Conservation (phyloP, 345 rosid genomes). For the Adansonia digitata region DNA sequence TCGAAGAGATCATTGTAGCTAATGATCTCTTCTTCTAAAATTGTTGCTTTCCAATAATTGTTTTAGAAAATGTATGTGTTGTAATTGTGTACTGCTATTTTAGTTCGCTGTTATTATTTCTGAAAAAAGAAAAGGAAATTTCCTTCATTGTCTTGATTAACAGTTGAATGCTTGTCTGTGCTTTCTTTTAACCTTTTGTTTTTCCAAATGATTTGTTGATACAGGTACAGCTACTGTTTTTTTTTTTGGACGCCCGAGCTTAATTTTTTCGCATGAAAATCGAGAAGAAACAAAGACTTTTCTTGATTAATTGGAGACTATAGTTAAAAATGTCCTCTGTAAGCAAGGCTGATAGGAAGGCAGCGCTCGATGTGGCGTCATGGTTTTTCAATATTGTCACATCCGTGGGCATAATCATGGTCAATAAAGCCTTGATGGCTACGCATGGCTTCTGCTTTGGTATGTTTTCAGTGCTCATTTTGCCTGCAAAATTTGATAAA, state of each 20-base stretch:
- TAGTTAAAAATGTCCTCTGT: conserved; percentile 48
- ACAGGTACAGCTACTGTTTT: neutral
- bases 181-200: neutral
- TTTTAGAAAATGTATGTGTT: neutral
- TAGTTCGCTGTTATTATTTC: neutral
- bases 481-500: neutral
- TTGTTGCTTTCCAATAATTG: neutral
- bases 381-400: conserved; percentile 98
- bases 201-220: conserved; percentile 2
- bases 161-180: neutral
- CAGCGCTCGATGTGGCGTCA: conserved; percentile 77
- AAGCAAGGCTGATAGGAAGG: conserved; percentile 74
- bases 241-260: neutral
- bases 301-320: conserved; percentile 17
- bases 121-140: neutral
- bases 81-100: neutral
- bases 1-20: neutral
- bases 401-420: conserved; percentile 95
- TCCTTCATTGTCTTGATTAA: neutral
- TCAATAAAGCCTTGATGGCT: conserved; percentile 95
- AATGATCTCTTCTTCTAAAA: neutral
- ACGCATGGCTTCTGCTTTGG: conserved; percentile 92
- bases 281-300: neutral
- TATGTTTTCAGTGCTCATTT: conserved; percentile 21
- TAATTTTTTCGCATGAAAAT: neutral